Evolutionary conservation across 805 yeast species (phyloP).

Genomic region (Metschnikowia arizonensis): DNA sequence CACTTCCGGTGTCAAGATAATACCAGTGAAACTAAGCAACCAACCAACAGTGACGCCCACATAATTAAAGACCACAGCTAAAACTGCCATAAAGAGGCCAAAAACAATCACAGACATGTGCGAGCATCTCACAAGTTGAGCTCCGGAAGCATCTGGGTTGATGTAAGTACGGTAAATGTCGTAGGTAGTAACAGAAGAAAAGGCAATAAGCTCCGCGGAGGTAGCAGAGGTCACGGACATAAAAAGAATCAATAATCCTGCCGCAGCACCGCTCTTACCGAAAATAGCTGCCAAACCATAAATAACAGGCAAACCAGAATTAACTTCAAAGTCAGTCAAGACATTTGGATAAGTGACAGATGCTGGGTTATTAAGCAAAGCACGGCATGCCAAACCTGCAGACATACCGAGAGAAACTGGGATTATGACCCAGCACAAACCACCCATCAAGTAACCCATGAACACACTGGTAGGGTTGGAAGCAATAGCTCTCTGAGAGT

Average conservation of each 20-base stretch:
- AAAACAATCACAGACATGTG: slow-evolving; percentile 37
- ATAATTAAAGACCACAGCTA: slow-evolving; percentile 36
- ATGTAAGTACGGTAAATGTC: slow-evolving; percentile 39
- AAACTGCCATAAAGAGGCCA: slow-evolving; percentile 37
- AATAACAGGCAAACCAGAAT: slow-evolving; percentile 33
- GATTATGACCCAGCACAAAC: slow-evolving; percentile 42
- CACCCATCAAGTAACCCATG: slow-evolving; percentile 45
- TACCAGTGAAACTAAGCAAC: slow-evolving; percentile 38
- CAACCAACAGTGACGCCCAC: slow-evolving; percentile 41
- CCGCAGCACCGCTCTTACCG: slow-evolving; percentile 42
- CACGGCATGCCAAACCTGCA: slow-evolving; percentile 39
- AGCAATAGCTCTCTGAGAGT: slow-evolving; percentile 41
- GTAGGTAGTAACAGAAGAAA: slow-evolving; percentile 37
- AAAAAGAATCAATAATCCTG: slow-evolving; percentile 37
- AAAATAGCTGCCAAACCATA: slow-evolving; percentile 31
- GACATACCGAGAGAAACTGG: slow-evolving; percentile 31
- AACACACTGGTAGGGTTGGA: slow-evolving; percentile 39
- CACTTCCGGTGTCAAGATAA: slow-evolving; percentile 36
- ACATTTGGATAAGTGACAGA: slow-evolving; percentile 12
- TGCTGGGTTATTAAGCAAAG: slow-evolving; percentile 21
- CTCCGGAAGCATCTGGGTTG: slow-evolving; percentile 37
- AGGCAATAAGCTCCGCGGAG: slow-evolving; percentile 41
- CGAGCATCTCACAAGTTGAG: slow-evolving; percentile 30
- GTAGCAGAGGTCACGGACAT: slow-evolving; percentile 44
- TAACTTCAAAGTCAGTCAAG: slow-evolving; percentile 4